These are phyloP conservation scores for Lactarius sanguifluus DNA, from an alignment of 768 basidiomycete genomes.

Conservation along the genomic window DNA sequence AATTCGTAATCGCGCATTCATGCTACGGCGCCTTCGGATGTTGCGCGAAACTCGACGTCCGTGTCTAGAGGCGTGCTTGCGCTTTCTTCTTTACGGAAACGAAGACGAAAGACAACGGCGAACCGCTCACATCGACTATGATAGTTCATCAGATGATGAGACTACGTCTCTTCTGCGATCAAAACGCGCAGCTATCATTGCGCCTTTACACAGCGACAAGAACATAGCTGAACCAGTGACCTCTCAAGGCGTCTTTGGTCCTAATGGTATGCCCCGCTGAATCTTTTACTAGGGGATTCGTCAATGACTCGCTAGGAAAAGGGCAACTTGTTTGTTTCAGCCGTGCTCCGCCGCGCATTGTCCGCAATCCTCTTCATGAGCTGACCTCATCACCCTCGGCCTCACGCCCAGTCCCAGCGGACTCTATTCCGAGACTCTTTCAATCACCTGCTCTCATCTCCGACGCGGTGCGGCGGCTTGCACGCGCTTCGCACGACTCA, in stretches of 20 bases:
- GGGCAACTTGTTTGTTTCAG: slow-evolving; percentile 89
- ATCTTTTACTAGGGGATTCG: neutral
- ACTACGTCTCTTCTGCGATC: slow-evolving; percentile 38
- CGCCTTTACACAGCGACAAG: slow-evolving; percentile 62
- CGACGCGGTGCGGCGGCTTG: slow-evolving; percentile 69
- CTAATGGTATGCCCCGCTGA: slow-evolving; percentile 59
- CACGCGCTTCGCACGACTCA: slow-evolving; percentile 59
- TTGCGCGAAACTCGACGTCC: slow-evolving; percentile 75
- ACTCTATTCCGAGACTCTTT: slow-evolving; percentile 39
- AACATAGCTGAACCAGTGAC: slow-evolving; percentile 83
- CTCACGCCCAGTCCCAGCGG: slow-evolving; percentile 27
- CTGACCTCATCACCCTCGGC: slow-evolving; percentile 46
- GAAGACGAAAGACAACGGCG: slow-evolving; percentile 53
- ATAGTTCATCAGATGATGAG: slow-evolving; percentile 68
- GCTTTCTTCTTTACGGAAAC: slow-evolving; percentile 73
- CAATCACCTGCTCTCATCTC: slow-evolving; percentile 70
- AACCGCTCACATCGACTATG: slow-evolving; percentile 48
- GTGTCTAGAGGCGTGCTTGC: slow-evolving; percentile 79
- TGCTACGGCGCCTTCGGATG: slow-evolving; percentile 71
- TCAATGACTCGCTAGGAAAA: slow-evolving; percentile 35
- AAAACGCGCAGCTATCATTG: slow-evolving; percentile 51
- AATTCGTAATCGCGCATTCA: slow-evolving; percentile 70
- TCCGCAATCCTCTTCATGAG: slow-evolving; percentile 55
- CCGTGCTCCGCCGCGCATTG: slow-evolving; percentile 68
- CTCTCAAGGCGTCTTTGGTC: slow-evolving; percentile 86